Percentiles rank a stretch among this genome's conserved stretches.
phyloP scores from a whole-genome alignment of 208 protist genomes.

The Trypanosoma lewisi region DNA sequence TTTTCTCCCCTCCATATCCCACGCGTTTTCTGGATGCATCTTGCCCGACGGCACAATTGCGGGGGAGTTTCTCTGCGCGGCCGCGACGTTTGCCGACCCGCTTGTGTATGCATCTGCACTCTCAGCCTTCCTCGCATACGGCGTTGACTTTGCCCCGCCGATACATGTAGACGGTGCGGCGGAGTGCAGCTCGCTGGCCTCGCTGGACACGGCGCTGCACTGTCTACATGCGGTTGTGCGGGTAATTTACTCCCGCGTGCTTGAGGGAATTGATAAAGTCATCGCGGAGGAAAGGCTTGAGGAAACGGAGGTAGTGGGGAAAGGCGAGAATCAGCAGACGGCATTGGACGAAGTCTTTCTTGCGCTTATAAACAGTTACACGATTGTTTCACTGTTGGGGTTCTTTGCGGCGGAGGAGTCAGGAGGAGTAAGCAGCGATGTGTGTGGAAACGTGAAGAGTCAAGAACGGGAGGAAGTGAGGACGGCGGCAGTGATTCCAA shows the following conservation, averaged over 20 bases:
- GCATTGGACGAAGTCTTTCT: not conserved
- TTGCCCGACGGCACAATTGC: slow-evolving; percentile 21
- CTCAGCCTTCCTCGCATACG: slow-evolving; percentile 30
- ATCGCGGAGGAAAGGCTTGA: not conserved
- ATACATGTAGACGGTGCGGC: too few relatives aligned
- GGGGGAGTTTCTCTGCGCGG: slow-evolving; percentile 23
- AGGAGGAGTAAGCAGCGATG: not conserved
- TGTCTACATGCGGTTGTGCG: not conserved
- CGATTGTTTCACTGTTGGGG: not conserved
- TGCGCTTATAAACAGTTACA: slow-evolving; percentile 1
- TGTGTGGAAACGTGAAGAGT: not conserved
- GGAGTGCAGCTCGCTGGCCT: not conserved
- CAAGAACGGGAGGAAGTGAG: not conserved
- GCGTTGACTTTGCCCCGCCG: slow-evolving; percentile 26
- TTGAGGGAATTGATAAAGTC: not conserved
- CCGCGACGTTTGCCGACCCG: slow-evolving; percentile 15
- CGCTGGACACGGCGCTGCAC: slow-evolving; percentile 4
- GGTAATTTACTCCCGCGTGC: not conserved
- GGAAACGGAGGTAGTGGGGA: too few relatives aligned
- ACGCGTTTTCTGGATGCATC: not conserved
- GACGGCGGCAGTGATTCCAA: not conserved
- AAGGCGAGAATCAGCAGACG: too few relatives aligned
- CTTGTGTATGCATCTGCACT: slow-evolving; percentile 36
- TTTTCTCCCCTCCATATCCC: not conserved
- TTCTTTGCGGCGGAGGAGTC: slow-evolving; percentile 8